Evolutionary conservation across 148 eudicot species (phyloP), one percentile per base, ranked within the genome.

Genomic region (Cornus florida): DNA sequence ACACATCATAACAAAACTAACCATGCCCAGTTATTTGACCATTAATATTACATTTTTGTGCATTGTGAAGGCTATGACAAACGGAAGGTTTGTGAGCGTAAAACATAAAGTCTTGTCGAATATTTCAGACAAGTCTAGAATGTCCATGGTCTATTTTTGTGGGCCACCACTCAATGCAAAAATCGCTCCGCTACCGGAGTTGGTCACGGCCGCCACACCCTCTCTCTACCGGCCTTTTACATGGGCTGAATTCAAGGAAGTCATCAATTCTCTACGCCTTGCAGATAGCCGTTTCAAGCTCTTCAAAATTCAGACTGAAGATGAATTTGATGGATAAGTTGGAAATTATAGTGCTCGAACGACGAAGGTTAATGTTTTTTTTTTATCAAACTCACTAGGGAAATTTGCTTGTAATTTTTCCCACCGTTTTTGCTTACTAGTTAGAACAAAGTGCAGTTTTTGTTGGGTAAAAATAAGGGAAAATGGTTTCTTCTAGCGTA

Each of bases 71-170:
- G 89, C 76, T 9, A 76, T 86, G 86, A 86, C 89, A 32, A 84
- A 84, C 71, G 89, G 87, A 67, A 79, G 83, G 79, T 84, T 86
- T 79, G 39, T 71, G 69, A 86, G 89, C 67, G 89, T 86, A 72
- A 81, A 71, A 31, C 89, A 86, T 13, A 76, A 87, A 67, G 89
- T 80, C 53, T 59, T 84, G 62, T 85, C 84, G 33, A 82, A 82
- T 77, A 53, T 85, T 1, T 7, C 16, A 28, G 1, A 1, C 64
- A 13, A 70, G 62, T 38, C 87, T 10, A 79, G 89, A 67, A 69
- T 79, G 85, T 86, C 89, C 11, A 79, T 84, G 77, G 81, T 81
- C 6, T 84, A 68, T 65, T 86, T 86, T 70, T 81, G 76, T 8
- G 83, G 79, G 3, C 89, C 89, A 28, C 75, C 83, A 0, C 85